Percentiles rank a stretch among this genome's conserved stretches.
phyloP scores from a whole-genome alignment of 23 red algal species.

The Porphyridium purpureum region DNA sequence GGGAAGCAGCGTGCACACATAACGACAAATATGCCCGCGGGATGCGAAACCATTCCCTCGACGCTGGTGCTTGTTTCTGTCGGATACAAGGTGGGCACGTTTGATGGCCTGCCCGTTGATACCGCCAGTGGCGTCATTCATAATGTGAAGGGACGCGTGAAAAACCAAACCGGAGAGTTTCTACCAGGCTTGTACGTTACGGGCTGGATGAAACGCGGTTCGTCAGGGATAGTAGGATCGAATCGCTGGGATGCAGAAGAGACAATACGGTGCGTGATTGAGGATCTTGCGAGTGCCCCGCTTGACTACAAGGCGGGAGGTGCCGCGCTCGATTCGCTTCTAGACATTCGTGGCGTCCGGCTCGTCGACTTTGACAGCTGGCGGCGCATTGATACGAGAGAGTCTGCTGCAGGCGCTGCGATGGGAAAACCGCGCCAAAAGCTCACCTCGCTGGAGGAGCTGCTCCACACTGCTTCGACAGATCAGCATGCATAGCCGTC shows the following conservation, averaged over 20 bases:
- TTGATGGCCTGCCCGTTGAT: constrained; percentile 17
- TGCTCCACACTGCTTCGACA: no score
- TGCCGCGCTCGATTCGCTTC: background rate
- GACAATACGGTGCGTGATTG: constrained; percentile 6
- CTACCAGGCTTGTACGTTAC: constrained; percentile 13
- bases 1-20: background rate
- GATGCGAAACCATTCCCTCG: background rate
- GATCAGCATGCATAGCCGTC: no score
- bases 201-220: constrained; percentile 34
- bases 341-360: background rate
- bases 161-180: background rate
- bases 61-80: constrained; percentile 11
- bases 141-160: constrained; percentile 6
- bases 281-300: background rate
- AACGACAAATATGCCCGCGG: no score
- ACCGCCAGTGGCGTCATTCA: constrained; percentile 3
- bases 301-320: background rate
- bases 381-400: constrained; percentile 19
- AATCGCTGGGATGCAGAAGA: constrained; percentile 33
- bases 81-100: constrained; percentile 7
- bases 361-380: constrained; percentile 19
- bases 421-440: no score
- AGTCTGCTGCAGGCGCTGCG: constrained; percentile 4
- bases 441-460: no score
- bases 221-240: constrained; percentile 18